Percentiles rank a stretch among this genome's conserved stretches.
phyloP scores from a whole-genome alignment of 371 early-diverging fungal genomes.

The Blakeslea trispora region DNA sequence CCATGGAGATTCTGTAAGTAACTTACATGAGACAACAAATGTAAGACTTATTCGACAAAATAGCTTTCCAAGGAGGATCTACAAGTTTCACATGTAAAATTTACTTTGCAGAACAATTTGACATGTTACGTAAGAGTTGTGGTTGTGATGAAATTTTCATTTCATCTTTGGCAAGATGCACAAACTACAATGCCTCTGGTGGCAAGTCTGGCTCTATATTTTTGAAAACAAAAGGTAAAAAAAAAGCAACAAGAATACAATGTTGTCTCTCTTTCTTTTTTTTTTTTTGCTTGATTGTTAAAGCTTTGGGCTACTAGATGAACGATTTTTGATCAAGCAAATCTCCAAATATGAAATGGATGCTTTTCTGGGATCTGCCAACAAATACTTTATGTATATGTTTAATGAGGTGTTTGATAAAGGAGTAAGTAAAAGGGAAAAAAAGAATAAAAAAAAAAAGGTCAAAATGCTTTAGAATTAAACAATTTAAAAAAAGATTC shows the following conservation, averaged over 20 bases:
- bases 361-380: conserved; percentile 89
- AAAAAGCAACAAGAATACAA: background rate
- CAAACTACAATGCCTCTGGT: conserved; percentile 80
- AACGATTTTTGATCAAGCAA: conserved; percentile 91
- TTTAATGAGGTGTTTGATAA: conserved; percentile 80
- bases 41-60: too few relatives aligned
- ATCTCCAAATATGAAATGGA: conserved; percentile 85
- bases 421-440: conserved; percentile 29
- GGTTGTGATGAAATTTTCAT: conserved; percentile 84
- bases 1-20: conserved; percentile 31
- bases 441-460: background rate
- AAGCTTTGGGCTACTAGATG: conserved; percentile 53
- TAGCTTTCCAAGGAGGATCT: conserved; percentile 73
- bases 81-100: conserved; percentile 84
- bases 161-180: conserved; percentile 84
- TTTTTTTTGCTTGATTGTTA: background rate
- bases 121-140: conserved; percentile 81
- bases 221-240: conserved; percentile 72
- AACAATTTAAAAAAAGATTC: too few relatives aligned
- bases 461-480: too few relatives aligned
- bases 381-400: conserved; percentile 91
- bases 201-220: conserved; percentile 92
- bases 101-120: conserved; percentile 93
- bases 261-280: too few relatives aligned
- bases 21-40: background rate